A percentile compares a stretch with the other conserved stretches of the same genome.
Conservation (phyloP, 768 basidiomycete genomes). For the Mycena polygramma region DNA sequence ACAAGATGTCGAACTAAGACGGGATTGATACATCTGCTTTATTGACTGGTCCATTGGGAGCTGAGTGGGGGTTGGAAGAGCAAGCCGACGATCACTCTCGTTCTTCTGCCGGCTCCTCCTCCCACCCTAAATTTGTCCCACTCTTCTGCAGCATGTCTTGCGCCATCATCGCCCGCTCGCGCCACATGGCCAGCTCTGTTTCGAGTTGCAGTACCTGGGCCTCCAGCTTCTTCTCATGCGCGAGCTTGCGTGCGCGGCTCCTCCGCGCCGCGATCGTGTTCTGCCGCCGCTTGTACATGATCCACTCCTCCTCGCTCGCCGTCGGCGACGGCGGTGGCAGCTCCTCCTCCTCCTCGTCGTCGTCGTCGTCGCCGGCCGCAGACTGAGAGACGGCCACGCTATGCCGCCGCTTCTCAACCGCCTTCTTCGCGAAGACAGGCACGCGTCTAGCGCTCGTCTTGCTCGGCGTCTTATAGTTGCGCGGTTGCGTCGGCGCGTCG, state of each 20-base stretch:
- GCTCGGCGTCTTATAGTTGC: conserved; percentile 66
- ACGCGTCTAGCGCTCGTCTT: conserved; percentile 70
- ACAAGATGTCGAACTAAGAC: no score
- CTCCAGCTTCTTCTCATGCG: conserved; percentile 69
- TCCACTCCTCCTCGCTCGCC: conserved; percentile 60
- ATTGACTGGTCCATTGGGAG: no score
- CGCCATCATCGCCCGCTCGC: conserved; percentile 48
- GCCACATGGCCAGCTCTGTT: conserved; percentile 64
- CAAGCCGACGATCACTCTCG: no score
- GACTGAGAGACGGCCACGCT: conserved; percentile 43
- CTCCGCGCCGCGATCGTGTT: conserved; percentile 79
- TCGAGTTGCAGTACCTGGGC: conserved; percentile 53
- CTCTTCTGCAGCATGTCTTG: conserved; percentile 59
- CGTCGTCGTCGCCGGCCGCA: conserved; percentile 49
- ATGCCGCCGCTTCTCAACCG: conserved; percentile 60
- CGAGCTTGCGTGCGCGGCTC: conserved; percentile 72
- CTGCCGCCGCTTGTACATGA: conserved; percentile 73
- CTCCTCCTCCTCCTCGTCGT: conserved; percentile 40
- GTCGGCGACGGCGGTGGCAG: conserved; percentile 39
- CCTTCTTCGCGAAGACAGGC: conserved; percentile 50
- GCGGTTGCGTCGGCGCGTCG: conserved; percentile 69
- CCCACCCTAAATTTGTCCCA: conserved; percentile 37
- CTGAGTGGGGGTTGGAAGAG: no score
- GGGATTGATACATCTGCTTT: no score
- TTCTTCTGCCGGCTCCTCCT: no score